Percentiles rank a stretch among this genome's conserved stretches.
Conservation (phyloP, 2,329 filamentous ascomycete species). For the Rutstroemia sp. region DNA sequence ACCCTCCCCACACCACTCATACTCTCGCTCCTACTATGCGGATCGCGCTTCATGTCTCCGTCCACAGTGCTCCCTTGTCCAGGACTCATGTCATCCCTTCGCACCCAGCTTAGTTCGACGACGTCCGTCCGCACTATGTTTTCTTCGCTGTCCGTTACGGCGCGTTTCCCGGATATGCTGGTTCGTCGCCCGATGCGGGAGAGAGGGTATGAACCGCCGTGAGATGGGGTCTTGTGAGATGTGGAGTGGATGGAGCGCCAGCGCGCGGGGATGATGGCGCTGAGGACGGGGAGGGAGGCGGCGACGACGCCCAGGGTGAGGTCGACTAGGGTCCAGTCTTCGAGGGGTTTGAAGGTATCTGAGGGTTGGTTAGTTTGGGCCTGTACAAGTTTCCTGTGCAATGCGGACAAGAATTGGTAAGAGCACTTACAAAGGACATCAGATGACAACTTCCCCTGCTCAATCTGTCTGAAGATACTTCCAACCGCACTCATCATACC, state of each 20-base stretch:
- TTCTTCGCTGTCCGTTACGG: slow-evolving; percentile 11
- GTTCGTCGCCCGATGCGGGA: background rate
- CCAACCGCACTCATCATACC: slow-evolving; percentile 29
- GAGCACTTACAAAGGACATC: slow-evolving; percentile 7
- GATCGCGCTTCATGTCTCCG: background rate
- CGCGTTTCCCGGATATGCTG: background rate
- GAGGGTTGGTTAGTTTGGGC: background rate
- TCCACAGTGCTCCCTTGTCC: background rate
- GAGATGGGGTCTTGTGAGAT: background rate
- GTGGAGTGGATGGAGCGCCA: slow-evolving; percentile 5
- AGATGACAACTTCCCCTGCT: slow-evolving; percentile 6
- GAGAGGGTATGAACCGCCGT: background rate
- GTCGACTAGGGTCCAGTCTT: slow-evolving; percentile 30
- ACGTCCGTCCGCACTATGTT: slow-evolving; percentile 17
- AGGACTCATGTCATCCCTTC: slow-evolving; percentile 1
- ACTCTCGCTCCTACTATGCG: background rate
- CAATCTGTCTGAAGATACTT: slow-evolving; percentile 26
- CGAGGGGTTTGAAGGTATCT: slow-evolving; percentile 23
- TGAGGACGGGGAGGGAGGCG: slow-evolving; percentile 31
- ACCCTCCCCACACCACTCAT: background rate
- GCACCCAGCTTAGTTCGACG: slow-evolving; percentile 13
- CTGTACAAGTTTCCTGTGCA: too few species aligned
- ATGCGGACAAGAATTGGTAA: background rate
- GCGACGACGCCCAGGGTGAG: slow-evolving; percentile 28
- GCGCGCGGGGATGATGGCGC: slow-evolving; percentile 18